Evolutionary conservation across 139 green algal genomes (phyloP).

Genomic region (Nannochloris sp.): DNA sequence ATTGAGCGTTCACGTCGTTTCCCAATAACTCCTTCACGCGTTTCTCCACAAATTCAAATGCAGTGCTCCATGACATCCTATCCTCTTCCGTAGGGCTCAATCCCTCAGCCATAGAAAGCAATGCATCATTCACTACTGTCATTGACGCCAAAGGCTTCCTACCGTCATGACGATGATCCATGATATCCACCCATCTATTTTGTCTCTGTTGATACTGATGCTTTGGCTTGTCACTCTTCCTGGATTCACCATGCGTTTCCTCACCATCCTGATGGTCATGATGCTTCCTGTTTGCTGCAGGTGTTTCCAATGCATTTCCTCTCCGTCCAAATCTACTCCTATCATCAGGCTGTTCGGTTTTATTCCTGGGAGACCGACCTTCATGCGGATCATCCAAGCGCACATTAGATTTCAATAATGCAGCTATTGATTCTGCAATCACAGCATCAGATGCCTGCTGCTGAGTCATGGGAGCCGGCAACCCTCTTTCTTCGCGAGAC

Average conservation of each 20-base stretch:
- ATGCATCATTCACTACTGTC: conserved; percentile 25
- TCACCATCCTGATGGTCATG: no score
- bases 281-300: no score
- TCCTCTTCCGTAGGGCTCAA: conserved; percentile 43
- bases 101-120: conserved; percentile 31
- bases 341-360: no score
- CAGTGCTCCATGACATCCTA: conserved; percentile 21
- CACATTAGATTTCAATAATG: no score
- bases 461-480: no score
- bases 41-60: conserved; percentile 28
- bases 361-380: no score
- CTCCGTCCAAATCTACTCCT: no score
- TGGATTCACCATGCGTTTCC: not conserved
- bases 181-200: conserved; percentile 19
- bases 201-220: not conserved
- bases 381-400: no score
- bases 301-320: no score
- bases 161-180: conserved; percentile 21
- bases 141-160: conserved; percentile 22
- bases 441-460: no score
- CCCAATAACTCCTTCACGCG: conserved; percentile 32
- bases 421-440: no score
- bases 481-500: no score
- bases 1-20: conserved; percentile 34
- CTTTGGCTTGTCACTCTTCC: not conserved